Evolutionary conservation across 129 eudicot species (phyloP).

Genomic region (Helianthus tuberosus): DNA sequence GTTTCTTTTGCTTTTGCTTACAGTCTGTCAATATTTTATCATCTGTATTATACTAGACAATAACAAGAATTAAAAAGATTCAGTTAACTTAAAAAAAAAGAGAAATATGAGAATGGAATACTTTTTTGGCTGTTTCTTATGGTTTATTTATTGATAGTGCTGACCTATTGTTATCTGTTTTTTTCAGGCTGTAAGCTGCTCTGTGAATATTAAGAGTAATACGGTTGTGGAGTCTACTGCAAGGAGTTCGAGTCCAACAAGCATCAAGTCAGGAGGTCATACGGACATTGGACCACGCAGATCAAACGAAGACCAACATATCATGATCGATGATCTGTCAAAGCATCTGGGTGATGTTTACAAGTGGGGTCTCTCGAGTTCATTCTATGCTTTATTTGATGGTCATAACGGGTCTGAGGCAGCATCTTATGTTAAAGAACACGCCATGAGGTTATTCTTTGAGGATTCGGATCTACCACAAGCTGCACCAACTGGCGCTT

Average conservation of each 20-base stretch:
- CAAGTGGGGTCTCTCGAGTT: slow-evolving; percentile 59
- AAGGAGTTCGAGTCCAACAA: slow-evolving; percentile 44
- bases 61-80: too few relatives aligned
- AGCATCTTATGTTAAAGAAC: slow-evolving; percentile 59
- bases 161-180: not conserved
- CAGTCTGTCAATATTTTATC: too few relatives aligned
- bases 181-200: slow-evolving; percentile 34
- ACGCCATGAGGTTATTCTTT: slow-evolving; percentile 66
- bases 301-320: slow-evolving; percentile 78
- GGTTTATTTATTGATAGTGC: not conserved
- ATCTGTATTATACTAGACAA: too few relatives aligned
- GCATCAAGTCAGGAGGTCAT: slow-evolving; percentile 75
- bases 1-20: too few relatives aligned
- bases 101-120: too few relatives aligned
- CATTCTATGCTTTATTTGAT: slow-evolving; percentile 82
- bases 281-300: slow-evolving; percentile 76
- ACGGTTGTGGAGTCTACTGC: slow-evolving; percentile 39
- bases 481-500: slow-evolving; percentile 25
- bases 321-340: slow-evolving; percentile 65
- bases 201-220: slow-evolving; percentile 39
- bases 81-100: too few relatives aligned
- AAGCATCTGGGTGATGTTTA: slow-evolving; percentile 47
- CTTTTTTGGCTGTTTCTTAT: too few relatives aligned
- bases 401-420: slow-evolving; percentile 93
- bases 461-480: slow-evolving; percentile 65